Evolutionary conservation across 129 eudicot genomes (phyloP).

Genomic region (Helichrysum umbraculigerum): DNA sequence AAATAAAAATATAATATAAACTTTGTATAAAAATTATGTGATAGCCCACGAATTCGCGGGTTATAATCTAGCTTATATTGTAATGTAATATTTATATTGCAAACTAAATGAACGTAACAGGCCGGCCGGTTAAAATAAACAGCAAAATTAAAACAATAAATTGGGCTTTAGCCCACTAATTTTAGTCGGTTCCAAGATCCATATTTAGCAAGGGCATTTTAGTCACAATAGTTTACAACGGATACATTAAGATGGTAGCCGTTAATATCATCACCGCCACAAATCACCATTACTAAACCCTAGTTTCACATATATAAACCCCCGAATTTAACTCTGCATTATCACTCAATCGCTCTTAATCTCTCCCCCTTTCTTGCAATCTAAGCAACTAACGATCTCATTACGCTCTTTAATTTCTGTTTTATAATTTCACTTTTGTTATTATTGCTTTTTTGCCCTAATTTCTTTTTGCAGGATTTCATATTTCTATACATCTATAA

Average conservation of each 20-base stretch:
- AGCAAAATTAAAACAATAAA: background rate
- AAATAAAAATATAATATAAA: no score
- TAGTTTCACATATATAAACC: constrained; percentile 30
- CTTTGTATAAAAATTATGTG: no score
- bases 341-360: constrained; percentile 7
- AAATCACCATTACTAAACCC: constrained; percentile 21
- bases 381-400: constrained; percentile 25
- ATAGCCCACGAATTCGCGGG: no score
- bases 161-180: background rate
- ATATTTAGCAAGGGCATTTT: background rate
- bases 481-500: background rate
- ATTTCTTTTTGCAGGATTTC: constrained; percentile 26
- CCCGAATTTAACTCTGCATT: constrained; percentile 24
- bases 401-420: background rate
- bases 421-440: background rate
- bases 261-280: background rate
- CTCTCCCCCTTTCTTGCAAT: background rate
- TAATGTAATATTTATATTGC: no score
- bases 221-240: background rate
- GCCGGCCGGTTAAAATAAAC: no score
- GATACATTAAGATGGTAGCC: background rate
- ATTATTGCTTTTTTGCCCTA: background rate
- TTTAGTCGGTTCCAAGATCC: background rate
- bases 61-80: no score
- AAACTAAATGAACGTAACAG: no score